Conservation (phyloP, 2,329 filamentous ascomycete species). For the Trichoderma aggressivum region DNA sequence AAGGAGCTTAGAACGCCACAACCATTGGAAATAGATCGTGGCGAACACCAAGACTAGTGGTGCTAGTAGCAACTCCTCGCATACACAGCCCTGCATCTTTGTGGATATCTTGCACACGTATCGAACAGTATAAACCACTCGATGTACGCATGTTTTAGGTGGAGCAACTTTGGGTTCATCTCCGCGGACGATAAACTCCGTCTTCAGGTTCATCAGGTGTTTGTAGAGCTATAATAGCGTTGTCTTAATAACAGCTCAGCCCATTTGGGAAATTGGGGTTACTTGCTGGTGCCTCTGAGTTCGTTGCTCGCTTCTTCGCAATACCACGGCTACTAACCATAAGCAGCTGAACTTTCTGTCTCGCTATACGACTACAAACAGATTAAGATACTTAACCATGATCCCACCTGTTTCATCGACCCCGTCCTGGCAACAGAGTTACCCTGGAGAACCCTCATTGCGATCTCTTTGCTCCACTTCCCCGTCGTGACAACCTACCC, state of each 20-base stretch:
- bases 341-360: background rate
- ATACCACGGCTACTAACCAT: background rate
- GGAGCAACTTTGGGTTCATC: background rate
- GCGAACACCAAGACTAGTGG: background rate
- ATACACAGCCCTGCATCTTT: background rate
- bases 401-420: background rate
- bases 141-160: background rate
- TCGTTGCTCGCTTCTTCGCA: background rate
- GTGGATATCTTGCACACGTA: background rate
- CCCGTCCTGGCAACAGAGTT: background rate
- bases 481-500: background rate
- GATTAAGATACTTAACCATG: background rate
- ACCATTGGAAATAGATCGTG: background rate
- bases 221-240: background rate
- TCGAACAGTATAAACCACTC: background rate
- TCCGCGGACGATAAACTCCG: background rate
- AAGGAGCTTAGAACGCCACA: background rate
- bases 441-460: background rate
- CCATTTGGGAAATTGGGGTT: too few species aligned
- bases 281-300: background rate
- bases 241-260: background rate
- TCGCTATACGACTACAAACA: background rate
- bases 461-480: background rate
- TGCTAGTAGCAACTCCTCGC: background rate
- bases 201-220: background rate